These are phyloP conservation scores for Venturia nashicola DNA, from an alignment of 2,329 filamentous ascomycete genomes.

Conservation along the genomic window DNA sequence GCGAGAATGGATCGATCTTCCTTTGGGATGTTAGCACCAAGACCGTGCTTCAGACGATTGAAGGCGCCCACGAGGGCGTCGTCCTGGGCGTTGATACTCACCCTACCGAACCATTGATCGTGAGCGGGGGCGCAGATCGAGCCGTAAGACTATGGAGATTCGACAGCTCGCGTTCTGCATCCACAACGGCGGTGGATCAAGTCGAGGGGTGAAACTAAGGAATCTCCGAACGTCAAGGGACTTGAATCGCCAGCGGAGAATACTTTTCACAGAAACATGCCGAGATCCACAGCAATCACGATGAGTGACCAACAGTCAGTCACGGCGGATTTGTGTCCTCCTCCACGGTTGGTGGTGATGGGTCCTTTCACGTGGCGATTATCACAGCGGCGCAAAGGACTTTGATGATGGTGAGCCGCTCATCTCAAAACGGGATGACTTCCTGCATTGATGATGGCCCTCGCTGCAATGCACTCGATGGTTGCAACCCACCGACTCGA, in stretches of 20 bases:
- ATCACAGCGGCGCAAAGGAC: background rate
- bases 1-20: slow-evolving; percentile 74
- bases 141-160: slow-evolving; percentile 49
- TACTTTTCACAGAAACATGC: background rate
- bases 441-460: background rate
- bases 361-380: background rate
- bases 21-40: slow-evolving; percentile 89
- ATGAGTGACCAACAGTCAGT: background rate
- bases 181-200: background rate
- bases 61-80: slow-evolving; percentile 38
- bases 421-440: background rate
- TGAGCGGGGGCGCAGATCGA: slow-evolving; percentile 50
- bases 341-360: background rate
- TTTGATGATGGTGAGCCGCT: background rate
- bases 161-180: background rate
- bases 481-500: background rate
- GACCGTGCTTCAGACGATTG: slow-evolving; percentile 52
- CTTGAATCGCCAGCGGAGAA: background rate
- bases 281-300: background rate
- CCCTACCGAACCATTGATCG: slow-evolving; percentile 40
- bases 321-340: background rate
- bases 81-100: slow-evolving; percentile 50
- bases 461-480: background rate
- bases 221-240: background rate
- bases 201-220: background rate